phyloP scores from a whole-genome alignment of 768 basidiomycete genomes.

The Tricholoma furcatifolium region DNA sequence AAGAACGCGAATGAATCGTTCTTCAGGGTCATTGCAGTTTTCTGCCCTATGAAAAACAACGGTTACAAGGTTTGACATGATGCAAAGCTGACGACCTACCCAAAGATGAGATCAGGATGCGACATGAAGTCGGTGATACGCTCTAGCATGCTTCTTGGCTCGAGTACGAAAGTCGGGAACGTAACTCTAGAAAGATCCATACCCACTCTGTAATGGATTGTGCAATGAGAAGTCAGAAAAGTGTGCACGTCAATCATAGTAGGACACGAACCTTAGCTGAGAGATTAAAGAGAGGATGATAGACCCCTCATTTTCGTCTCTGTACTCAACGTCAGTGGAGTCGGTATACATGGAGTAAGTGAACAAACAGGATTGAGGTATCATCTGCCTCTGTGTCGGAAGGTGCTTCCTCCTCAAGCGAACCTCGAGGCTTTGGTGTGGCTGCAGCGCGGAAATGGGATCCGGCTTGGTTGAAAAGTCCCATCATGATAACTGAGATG shows the following conservation, averaged over 20 bases:
- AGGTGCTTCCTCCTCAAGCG: slow-evolving; percentile 63
- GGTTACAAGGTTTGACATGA: neutral
- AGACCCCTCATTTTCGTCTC: slow-evolving; percentile 93
- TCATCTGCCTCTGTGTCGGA: slow-evolving; percentile 88
- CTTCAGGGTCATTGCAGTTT: slow-evolving; percentile 76
- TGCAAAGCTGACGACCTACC: slow-evolving; percentile 47
- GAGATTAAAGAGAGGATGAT: slow-evolving; percentile 85
- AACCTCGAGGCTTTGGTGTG: slow-evolving; percentile 61
- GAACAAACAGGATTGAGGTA: slow-evolving; percentile 80
- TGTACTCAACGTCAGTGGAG: slow-evolving; percentile 42
- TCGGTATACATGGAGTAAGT: slow-evolving; percentile 24
- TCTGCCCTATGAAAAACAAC: slow-evolving; percentile 57
- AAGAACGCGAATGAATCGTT: slow-evolving; percentile 87
- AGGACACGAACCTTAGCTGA: slow-evolving; percentile 67
- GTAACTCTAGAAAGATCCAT: slow-evolving; percentile 97
- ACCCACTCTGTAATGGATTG: slow-evolving; percentile 63
- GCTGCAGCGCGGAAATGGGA: slow-evolving; percentile 55
- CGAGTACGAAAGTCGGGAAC: slow-evolving; percentile 92
- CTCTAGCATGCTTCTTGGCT: slow-evolving; percentile 96
- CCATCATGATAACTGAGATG: slow-evolving; percentile 57
- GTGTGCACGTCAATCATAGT: slow-evolving; percentile 1
- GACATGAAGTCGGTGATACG: slow-evolving; percentile 99
- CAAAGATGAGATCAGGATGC: slow-evolving; percentile 96
- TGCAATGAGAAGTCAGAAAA: slow-evolving; percentile 1
- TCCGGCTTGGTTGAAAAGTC: slow-evolving; percentile 71